These are phyloP conservation scores for Geosiphon pyriformis DNA, from an alignment of 192 early-diverging fungal genomes.

Conservation along the genomic window DNA sequence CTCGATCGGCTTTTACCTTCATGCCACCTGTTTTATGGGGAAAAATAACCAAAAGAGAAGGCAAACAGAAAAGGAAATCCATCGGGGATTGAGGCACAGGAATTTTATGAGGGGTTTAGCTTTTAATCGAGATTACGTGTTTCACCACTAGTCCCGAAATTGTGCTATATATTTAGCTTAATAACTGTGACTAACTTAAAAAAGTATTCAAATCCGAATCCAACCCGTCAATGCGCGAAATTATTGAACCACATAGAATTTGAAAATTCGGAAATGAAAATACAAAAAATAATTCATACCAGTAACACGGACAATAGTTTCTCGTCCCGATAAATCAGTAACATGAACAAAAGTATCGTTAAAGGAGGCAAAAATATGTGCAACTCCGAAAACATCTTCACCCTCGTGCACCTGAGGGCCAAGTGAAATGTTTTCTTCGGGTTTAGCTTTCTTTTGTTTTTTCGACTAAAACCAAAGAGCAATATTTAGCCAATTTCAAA, in stretches of 20 bases:
- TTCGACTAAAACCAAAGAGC: conserved; percentile 13
- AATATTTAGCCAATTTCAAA: not conserved
- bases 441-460: conserved; percentile 66
- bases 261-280: no score
- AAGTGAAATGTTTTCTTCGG: conserved; percentile 87
- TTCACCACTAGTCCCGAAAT: conserved; percentile 56
- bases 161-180: no score
- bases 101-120: no score
- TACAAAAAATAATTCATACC: conserved; percentile 62
- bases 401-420: conserved; percentile 97
- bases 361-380: conserved; percentile 98
- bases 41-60: conserved; percentile 14
- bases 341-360: conserved; percentile 99
- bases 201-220: no score
- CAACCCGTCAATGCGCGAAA: no score
- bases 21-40: conserved; percentile 76
- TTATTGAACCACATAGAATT: no score
- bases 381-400: conserved; percentile 99
- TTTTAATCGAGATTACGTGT: conserved; percentile 51
- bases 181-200: no score
- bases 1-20: conserved; percentile 99
- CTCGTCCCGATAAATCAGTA: conserved; percentile 98
- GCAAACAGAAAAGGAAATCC: not conserved
- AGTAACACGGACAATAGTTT: conserved; percentile 98
- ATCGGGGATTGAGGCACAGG: not conserved